A percentile compares a stretch with the other conserved stretches of the same genome.
phyloP scores from a whole-genome alignment of 1,284 basidiomycete species.

The Ustilago sp. region DNA sequence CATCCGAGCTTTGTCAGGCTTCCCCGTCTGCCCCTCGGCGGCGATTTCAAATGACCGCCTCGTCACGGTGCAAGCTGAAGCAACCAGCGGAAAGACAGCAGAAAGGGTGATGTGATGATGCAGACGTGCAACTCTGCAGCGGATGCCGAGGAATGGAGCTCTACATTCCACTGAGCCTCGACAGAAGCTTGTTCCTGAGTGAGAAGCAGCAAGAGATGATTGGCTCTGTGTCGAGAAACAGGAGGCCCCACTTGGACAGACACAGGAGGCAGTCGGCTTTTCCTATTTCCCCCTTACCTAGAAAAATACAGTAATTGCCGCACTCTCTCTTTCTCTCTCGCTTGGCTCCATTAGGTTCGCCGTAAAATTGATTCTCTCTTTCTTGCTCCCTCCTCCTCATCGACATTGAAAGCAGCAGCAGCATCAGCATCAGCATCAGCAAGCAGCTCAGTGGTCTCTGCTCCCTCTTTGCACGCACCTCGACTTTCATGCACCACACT shows the following conservation, averaged over 20 bases:
- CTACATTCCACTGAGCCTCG: too few relatives aligned
- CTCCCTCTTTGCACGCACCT: not conserved
- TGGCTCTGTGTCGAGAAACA: too few relatives aligned
- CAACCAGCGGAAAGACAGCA: not conserved
- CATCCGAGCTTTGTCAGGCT: too few relatives aligned
- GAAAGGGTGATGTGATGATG: constrained; percentile 2
- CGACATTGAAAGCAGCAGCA: not conserved
- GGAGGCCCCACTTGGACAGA: too few relatives aligned
- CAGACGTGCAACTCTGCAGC: constrained; percentile 1
- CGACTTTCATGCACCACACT: not conserved
- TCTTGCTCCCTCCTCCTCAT: not conserved
- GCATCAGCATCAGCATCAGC: not conserved
- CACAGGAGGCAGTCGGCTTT: not conserved
- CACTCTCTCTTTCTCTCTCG: constrained; percentile 1
- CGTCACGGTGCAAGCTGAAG: not conserved
- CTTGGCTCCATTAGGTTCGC: constrained; percentile 3
- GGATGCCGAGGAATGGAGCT: not conserved
- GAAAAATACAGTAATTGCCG: not conserved
- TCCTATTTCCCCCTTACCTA: not conserved
- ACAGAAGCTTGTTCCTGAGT: too few relatives aligned
- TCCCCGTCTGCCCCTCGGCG: too few relatives aligned
- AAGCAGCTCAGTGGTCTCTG: not conserved
- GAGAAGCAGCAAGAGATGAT: too few relatives aligned
- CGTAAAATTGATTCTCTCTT: not conserved
- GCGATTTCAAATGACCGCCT: not conserved